A percentile compares a stretch with the other conserved stretches of the same genome.
Conservation (phyloP, 345 rosid genomes). For the Firmiana major region DNA sequence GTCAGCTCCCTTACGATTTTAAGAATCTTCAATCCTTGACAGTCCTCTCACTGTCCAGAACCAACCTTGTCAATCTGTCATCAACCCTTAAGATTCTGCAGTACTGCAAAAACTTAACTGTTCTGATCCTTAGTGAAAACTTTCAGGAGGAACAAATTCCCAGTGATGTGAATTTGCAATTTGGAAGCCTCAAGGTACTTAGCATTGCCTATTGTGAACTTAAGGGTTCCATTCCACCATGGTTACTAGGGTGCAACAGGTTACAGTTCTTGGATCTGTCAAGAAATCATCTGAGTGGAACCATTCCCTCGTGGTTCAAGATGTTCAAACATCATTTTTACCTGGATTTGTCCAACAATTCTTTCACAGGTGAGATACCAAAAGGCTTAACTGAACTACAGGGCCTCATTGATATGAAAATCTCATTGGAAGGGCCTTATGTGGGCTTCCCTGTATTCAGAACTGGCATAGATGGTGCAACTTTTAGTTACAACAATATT, state of each 20-base stretch:
- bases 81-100: constrained; percentile 3
- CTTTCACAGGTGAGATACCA: constrained; percentile 32
- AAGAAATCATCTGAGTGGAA: neutral
- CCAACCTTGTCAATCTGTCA: constrained; percentile 6
- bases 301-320: neutral
- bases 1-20: neutral
- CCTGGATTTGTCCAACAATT: constrained; percentile 30
- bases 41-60: neutral
- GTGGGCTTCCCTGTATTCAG: neutral
- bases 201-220: constrained; percentile 1
- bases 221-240: neutral
- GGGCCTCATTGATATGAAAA: neutral
- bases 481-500: constrained; percentile 14
- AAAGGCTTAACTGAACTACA: constrained; percentile 20
- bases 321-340: constrained; percentile 24
- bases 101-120: constrained; percentile 3
- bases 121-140: neutral
- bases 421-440: neutral
- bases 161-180: neutral
- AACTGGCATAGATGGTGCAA: neutral
- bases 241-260: neutral
- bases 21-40: neutral
- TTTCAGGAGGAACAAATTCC: constrained; percentile 5
- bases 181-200: neutral
- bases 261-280: constrained; percentile 16